phyloP scores from a whole-genome alignment of 169 alveolate species.

The Plasmodium coatneyi region DNA sequence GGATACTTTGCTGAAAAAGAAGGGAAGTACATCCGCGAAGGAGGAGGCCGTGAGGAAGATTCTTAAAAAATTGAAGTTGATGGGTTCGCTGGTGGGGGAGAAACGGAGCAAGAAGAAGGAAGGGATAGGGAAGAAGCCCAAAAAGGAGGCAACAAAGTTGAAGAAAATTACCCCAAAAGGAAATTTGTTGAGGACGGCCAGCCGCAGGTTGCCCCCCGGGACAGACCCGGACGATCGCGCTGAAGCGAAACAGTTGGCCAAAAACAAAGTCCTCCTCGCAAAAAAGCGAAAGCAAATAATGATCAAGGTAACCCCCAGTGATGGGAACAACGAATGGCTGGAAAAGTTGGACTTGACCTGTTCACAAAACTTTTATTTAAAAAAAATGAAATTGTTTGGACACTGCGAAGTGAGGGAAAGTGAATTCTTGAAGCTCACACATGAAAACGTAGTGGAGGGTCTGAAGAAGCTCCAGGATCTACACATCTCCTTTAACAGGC shows the following conservation, averaged over 20 bases:
- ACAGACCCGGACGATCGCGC: background rate
- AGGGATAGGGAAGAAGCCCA: background rate
- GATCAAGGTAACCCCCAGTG: background rate
- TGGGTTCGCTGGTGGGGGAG: background rate
- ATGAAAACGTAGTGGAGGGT: constrained; percentile 18
- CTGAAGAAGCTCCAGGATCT: constrained; percentile 35
- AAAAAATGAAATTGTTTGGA: constrained; percentile 28
- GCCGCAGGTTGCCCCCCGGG: background rate
- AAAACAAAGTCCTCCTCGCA: constrained; percentile 17
- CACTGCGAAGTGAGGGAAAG: constrained; percentile 29
- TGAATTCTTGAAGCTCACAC: constrained; percentile 6
- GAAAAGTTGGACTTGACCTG: constrained; percentile 60
- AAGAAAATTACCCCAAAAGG: background rate
- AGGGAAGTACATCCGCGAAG: background rate
- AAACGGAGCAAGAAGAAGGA: background rate
- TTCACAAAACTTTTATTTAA: constrained; percentile 26
- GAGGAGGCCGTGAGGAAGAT: background rate
- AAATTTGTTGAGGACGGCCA: background rate
- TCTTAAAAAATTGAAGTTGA: background rate
- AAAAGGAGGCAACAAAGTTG: background rate
- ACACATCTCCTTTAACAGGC: constrained; percentile 42
- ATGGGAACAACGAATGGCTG: constrained; percentile 16
- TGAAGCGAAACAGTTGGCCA: background rate
- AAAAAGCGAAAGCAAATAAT: constrained; percentile 34
- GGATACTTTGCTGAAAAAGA: background rate